Evolutionary conservation across 495 filamentous ascomycete genomes (phyloP), one percentile per base, ranked within the genome.

Genomic region (Parmelia sp.): DNA sequence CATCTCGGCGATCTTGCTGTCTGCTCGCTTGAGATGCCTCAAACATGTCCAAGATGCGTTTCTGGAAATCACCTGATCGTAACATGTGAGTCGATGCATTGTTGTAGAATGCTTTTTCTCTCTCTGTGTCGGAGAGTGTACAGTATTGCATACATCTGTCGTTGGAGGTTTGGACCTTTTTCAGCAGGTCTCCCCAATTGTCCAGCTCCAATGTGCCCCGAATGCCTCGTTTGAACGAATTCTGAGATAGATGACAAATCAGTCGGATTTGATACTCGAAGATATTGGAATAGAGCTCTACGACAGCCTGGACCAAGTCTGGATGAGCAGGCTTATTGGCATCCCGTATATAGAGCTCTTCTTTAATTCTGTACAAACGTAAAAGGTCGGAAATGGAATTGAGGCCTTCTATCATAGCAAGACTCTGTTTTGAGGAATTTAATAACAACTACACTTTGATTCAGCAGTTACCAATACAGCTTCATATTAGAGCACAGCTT

Each of bases 221-320:
- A 47, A 72, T 57, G 71, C 57, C 72, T 55, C 74, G 71, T 14
- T 71, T 67, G 59, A 68, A 47, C 62, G 74, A 66, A 8, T 37
- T 45, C 33, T 62, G 66, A 10, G 73, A 73, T 42, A 74, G 70
- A 58, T 74, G 70, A 36, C 66, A 71, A 19, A 77, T 70, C 42
- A 67, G 65, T 17, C 64, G 70, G 31, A 72, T 69, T 59, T 76
- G 72, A 61, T 76, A 76, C 51, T 74, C 72, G 58, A 77, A 66
- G 12, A 77, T 64, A 19, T 66, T 35, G 5, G 70, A 73, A 62
- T 77, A 77, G 42, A 74, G 64, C 33, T 59, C 33, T 39, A 47
- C 42, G 14, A 59, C 45, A 47, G 62, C 62, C 25, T 39, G n/a
- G 39, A 57, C 45, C 69, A 68, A 36, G 45, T 58, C 35, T 71